Evolutionary conservation across 495 filamentous ascomycete genomes (phyloP), one percentile per base, ranked within the genome.

Genomic region (Talaromyces nanjingensis): DNA sequence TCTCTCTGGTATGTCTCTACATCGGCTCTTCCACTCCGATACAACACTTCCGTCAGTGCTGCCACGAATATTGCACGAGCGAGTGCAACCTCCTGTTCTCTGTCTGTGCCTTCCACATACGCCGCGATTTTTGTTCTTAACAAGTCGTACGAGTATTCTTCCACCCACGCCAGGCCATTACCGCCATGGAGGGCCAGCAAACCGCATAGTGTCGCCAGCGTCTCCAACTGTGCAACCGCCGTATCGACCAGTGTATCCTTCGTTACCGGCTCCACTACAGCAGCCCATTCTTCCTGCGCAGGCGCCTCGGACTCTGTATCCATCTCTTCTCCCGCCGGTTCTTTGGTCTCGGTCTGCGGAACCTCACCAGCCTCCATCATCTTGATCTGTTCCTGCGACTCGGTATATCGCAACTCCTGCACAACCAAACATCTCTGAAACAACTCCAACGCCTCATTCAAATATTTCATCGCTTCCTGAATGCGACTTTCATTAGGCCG

Each of bases 181-280:
- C 72, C 54, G 24, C 73, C 65, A 66, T 76, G 66, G 67, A 74
- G 72, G 53, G 71, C 75, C 52, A 83, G 65, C 27, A 89, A 72
- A 62, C 81, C 82, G 67, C 84, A 87, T 6, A 89, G 67, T 0
- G 77, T 73, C 2, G 84, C 83, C 62, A 90, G 67, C 2, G 86
- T 78, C 33, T 82, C 81, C 12, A 90, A 65, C 65, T 87, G 84
- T 12, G 87, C 87, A 29, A 87, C 72, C 2, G 82, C 77, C 2
- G 87, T 89, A 52, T 91, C 88, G 1, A 89, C 78, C 1, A 91
- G 77, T 2, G 85, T 81, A 31, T 81, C 76, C 34, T 84, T 80
- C 2, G 86, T 88, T 20, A 88, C 75, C 0, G 87, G 86, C 59
- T 86, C 83, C 9, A 84, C 75, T 34, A 91, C 78, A 1, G 78